A percentile compares a stretch with the other conserved stretches of the same genome.
phyloP scores from a whole-genome alignment of 2,329 filamentous ascomycete genomes.

The Stylonectria norvegica region DNA sequence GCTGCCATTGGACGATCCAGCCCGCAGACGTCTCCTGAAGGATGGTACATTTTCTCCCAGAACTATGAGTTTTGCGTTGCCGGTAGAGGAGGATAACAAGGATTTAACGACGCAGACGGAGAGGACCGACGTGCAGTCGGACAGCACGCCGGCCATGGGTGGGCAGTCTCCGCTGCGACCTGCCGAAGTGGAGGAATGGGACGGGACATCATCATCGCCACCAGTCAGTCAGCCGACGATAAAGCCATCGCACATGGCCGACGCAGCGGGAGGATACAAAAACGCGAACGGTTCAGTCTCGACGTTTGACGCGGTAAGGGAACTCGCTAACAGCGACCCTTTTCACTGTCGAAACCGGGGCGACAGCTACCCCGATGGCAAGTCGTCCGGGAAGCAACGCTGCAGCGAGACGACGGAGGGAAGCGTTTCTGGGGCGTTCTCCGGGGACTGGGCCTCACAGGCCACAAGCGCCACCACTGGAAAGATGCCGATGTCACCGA shows the following conservation, averaged over 20 bases:
- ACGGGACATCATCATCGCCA: conserved; percentile 12
- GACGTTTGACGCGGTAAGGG: conserved; percentile 45
- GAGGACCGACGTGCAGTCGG: conserved; percentile 15
- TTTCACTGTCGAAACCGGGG: conserved; percentile 38
- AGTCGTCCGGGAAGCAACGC: conserved; percentile 48
- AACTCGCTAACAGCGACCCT: conserved; percentile 49
- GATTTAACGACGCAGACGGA: conserved; percentile 15
- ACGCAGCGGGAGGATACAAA: conserved; percentile 33
- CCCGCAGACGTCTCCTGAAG: conserved; percentile 33
- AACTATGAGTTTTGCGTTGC: conserved; percentile 40
- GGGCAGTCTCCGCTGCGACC: conserved; percentile 22
- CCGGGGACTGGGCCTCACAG: conserved; percentile 60
- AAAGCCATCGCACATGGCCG: conserved; percentile 24
- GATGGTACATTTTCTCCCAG: conserved; percentile 45
- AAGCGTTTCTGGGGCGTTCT: conserved; percentile 51
- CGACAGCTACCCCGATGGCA: conserved; percentile 33
- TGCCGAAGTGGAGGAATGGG: conserved; percentile 22
- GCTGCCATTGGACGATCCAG: conserved; percentile 34
- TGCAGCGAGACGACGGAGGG: conserved; percentile 61
- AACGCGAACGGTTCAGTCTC: conserved; percentile 43
- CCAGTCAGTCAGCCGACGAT: conserved; percentile 27
- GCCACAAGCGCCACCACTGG: conserved; percentile 61
- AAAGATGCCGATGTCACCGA: conserved; percentile 62
- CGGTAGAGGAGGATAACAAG: conserved; percentile 26
- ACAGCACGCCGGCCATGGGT: conserved; percentile 19